These are phyloP conservation scores for Neofusicoccum parvum DNA, from an alignment of 2,329 filamentous ascomycete species.

Conservation along the genomic window DNA sequence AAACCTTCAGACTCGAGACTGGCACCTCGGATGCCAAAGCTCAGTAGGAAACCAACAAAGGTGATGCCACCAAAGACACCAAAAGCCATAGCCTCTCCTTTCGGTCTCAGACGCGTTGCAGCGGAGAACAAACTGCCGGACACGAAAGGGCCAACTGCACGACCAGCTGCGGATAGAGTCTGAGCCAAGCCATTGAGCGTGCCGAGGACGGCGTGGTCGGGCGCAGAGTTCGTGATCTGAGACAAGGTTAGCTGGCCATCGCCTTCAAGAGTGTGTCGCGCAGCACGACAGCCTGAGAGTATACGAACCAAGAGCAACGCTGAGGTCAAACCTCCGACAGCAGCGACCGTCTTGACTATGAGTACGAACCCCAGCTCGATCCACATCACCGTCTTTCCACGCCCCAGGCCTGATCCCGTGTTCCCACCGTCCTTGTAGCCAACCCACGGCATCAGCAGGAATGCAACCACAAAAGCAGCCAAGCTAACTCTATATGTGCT, in stretches of 20 bases:
- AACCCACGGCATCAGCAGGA: slow-evolving; percentile 86
- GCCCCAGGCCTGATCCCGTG: slow-evolving; percentile 53
- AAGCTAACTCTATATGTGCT: slow-evolving; percentile 79
- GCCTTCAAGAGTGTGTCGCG: neutral
- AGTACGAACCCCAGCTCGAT: slow-evolving; percentile 78
- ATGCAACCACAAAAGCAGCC: slow-evolving; percentile 77
- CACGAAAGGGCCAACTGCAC: slow-evolving; percentile 84
- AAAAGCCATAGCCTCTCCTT: slow-evolving; percentile 84
- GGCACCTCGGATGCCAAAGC: slow-evolving; percentile 72
- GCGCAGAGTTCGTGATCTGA: slow-evolving; percentile 90
- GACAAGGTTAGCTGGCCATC: slow-evolving; percentile 4
- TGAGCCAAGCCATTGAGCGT: slow-evolving; percentile 93
- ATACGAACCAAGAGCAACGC: slow-evolving; percentile 77
- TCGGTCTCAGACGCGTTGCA: slow-evolving; percentile 70
- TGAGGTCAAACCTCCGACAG: slow-evolving; percentile 86
- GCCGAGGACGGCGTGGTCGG: slow-evolving; percentile 81
- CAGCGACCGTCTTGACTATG: slow-evolving; percentile 85
- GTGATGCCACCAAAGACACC: slow-evolving; percentile 83
- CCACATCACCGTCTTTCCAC: slow-evolving; percentile 72
- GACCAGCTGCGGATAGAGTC: slow-evolving; percentile 85
- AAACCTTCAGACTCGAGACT: slow-evolving; percentile 62
- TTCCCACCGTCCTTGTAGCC: slow-evolving; percentile 68
- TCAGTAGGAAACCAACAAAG: slow-evolving; percentile 76
- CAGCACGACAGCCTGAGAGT: neutral
- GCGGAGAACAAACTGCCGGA: slow-evolving; percentile 85